Base-by-base conservation (phyloP, 768 basidiomycete species). In the Calocera viscosa region DNA sequence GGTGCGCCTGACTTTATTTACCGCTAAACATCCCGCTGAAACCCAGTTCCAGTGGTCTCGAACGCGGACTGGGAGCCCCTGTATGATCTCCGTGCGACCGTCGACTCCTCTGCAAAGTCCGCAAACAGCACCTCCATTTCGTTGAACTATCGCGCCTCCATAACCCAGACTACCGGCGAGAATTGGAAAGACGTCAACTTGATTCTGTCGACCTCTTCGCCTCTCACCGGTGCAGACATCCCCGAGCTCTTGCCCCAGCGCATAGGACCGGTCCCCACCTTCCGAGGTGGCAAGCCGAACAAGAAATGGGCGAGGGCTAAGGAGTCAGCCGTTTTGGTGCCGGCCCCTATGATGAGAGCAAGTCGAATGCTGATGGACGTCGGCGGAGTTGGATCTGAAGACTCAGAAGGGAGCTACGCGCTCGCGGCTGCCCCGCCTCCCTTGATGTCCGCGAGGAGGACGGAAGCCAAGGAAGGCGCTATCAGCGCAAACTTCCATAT, bases 31-130 rank as follows among this genome's bases (percentile, higher is more conserved):
- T 65, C 30, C 17, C 8, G 47, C 16, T 64, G 60, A 34, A 17
- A 22, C 19, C 12, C 68, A 24, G 24, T 63, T 49, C 34, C 35
- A 35, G 86, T 84, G 64, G 84, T 87, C 19, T 76, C 72, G 53
- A 74, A 80, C 34, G 82, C 81, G 1, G 73, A 72, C 26, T 86
- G 84, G 85, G 72, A 73, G 19, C 82, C 84, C 1, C 79, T 78
- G 1, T 86, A 86, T 69, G 85, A 86, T 69, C 78, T 87, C 0
- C 81, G 84, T 67, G 83, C 84, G 1, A 78, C 77, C 0, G 82
- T 79, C 22, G 70, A 24, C 73, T 79, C 65, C 72, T 77, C 67
- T 67, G 79, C 81, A 1, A 79, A 79, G 0, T 12, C 26, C 2
- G 53, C 11, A 14, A 26, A 26, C 14, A 60, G 14, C 26, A 71